A percentile compares a stretch with the other conserved stretches of the same genome.
Conservation (phyloP, 179 eudicot genomes). For the Pouteria campechiana region DNA sequence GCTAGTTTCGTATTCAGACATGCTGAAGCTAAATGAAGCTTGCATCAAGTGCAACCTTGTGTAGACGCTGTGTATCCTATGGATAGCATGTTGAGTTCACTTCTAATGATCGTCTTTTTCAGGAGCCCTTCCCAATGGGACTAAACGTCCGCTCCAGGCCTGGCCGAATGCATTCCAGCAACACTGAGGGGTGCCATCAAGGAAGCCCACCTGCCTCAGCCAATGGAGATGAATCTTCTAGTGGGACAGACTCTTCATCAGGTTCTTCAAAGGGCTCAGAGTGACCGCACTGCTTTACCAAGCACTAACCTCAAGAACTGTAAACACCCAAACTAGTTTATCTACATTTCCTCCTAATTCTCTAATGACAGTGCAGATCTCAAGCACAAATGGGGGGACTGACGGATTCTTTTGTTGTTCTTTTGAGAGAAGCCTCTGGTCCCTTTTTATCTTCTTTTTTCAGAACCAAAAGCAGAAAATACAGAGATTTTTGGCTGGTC, state of each 20-base stretch:
- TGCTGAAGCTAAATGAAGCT: too few species aligned
- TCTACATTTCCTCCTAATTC: too few species aligned
- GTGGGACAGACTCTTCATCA: not conserved
- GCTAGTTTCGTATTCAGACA: too few species aligned
- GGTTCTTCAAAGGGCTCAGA: constrained; percentile 2
- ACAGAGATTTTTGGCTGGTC: too few species aligned
- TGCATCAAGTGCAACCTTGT: too few species aligned
- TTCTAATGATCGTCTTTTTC: not conserved
- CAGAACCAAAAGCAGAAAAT: too few species aligned
- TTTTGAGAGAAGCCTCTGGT: too few species aligned
- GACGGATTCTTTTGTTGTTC: too few species aligned
- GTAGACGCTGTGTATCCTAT: not conserved
- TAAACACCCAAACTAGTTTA: too few species aligned
- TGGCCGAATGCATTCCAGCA: constrained; percentile 10
- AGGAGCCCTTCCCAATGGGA: constrained; percentile 70
- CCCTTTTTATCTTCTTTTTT: too few species aligned
- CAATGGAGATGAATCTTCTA: not conserved
- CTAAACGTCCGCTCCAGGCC: constrained; percentile 28
- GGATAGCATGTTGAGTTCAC: not conserved
- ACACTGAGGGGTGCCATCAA: not conserved
- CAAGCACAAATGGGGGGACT: too few species aligned
- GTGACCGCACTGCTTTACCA: not conserved
- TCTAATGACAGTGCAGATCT: too few species aligned
- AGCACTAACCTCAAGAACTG: constrained; percentile 2
- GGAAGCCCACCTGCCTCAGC: not conserved